Evolutionary conservation across 176 grass and related monocot genomes (phyloP).

Genomic region (Zea luxurians): DNA sequence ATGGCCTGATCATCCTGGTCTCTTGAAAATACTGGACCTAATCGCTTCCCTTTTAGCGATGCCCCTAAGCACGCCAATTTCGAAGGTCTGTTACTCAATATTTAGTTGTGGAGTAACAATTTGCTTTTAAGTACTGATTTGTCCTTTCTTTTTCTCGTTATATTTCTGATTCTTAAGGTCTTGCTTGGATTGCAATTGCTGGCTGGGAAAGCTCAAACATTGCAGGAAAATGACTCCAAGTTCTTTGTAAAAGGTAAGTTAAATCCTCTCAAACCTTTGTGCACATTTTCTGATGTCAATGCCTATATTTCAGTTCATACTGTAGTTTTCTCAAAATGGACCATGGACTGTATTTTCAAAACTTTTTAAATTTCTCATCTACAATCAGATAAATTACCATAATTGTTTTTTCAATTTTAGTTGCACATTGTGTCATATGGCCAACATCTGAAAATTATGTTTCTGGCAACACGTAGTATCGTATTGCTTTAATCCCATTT

Average conservation of each 20-base stretch:
- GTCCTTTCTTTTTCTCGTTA: conserved; percentile 3
- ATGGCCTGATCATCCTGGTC: conserved; percentile 83
- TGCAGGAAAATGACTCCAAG: conserved; percentile 86
- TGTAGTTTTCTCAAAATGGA: conserved; percentile 1
- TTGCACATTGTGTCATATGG: background rate
- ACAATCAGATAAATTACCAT: background rate
- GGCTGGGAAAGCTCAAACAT: conserved; percentile 62
- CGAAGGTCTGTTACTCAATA: conserved; percentile 58
- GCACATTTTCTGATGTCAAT: background rate
- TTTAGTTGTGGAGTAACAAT: background rate
- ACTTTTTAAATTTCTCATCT: background rate
- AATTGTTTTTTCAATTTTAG: background rate
- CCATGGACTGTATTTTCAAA: conserved; percentile 19
- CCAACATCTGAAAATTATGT: conserved; percentile 2
- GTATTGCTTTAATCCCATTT: conserved; percentile 11
- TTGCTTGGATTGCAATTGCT: conserved; percentile 85
- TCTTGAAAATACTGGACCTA: conserved; percentile 72
- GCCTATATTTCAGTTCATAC: background rate
- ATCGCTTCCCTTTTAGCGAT: conserved; percentile 64
- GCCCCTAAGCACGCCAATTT: conserved; percentile 57
- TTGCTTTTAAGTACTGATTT: conserved; percentile 27
- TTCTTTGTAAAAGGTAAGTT: conserved; percentile 70
- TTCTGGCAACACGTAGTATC: background rate
- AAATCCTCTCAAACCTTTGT: conserved; percentile 19
- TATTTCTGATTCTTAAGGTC: conserved; percentile 57